Percentiles rank a stretch among this genome's conserved stretches.
phyloP scores from a whole-genome alignment of 1,284 basidiomycete species.

The Ganoderma sinense region DNA sequence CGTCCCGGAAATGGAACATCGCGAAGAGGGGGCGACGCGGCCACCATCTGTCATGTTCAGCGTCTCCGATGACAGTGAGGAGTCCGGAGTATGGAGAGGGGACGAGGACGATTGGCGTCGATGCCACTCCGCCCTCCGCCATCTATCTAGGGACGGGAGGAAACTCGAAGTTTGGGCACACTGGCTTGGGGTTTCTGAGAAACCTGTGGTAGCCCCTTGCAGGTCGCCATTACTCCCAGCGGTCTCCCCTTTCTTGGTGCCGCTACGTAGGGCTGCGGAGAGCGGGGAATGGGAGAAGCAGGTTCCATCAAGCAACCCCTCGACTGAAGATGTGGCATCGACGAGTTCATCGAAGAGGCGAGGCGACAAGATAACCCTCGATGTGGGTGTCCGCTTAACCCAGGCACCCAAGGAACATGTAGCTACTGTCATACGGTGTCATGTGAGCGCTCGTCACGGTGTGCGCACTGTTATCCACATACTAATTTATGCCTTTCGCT shows the following conservation, averaged over 20 bases:
- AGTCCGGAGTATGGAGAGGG: slow-evolving; percentile 45
- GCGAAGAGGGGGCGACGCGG: slow-evolving; percentile 35
- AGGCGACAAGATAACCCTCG: slow-evolving; percentile 34
- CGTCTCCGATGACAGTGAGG: slow-evolving; percentile 23
- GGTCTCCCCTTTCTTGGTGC: slow-evolving; percentile 31
- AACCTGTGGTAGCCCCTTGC: not conserved
- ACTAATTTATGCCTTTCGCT: slow-evolving; percentile 6
- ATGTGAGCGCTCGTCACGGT: slow-evolving; percentile 55
- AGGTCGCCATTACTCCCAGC: slow-evolving; percentile 22
- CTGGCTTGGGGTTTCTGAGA: slow-evolving; percentile 52
- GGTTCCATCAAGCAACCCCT: not conserved
- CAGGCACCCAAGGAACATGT: slow-evolving; percentile 53
- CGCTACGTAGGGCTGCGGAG: slow-evolving; percentile 9
- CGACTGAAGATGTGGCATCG: slow-evolving; percentile 3
- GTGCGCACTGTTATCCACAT: not conserved
- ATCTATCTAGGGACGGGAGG: slow-evolving; percentile 66
- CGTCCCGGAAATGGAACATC: slow-evolving; percentile 24
- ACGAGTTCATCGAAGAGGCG: slow-evolving; percentile 17
- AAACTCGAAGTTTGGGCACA: slow-evolving; percentile 75
- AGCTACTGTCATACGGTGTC: slow-evolving; percentile 55
- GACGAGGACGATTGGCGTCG: slow-evolving; percentile 68
- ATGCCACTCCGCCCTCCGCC: slow-evolving; percentile 59
- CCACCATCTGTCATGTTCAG: slow-evolving; percentile 38
- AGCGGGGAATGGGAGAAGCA: slow-evolving; percentile 2
- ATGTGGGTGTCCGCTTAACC: slow-evolving; percentile 21